Percentiles rank a stretch among this genome's conserved stretches.
Conservation (phyloP, 176 grass and related monocot species). For the Ensete glaucum region DNA sequence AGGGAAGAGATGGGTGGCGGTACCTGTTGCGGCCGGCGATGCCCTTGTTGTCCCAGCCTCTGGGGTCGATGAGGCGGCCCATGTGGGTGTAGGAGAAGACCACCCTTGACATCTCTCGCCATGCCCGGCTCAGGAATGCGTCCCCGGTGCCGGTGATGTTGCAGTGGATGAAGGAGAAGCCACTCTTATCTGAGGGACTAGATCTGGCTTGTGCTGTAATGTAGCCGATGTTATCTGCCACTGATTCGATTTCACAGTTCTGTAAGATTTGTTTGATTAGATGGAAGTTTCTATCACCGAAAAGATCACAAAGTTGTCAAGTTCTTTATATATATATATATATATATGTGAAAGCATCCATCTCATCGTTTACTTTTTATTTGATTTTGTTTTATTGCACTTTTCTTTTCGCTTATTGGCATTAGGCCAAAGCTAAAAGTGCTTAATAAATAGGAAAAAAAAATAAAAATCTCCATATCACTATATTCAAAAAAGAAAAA, state of each 20-base stretch:
- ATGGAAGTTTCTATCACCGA: not conserved
- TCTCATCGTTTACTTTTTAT: too few species aligned
- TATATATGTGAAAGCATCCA: too few species aligned
- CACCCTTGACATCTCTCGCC: not conserved
- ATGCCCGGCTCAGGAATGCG: constrained; percentile 2
- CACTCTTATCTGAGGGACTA: not conserved
- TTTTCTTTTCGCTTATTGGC: too few species aligned
- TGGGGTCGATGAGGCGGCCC: not conserved
- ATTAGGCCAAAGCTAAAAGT: too few species aligned
- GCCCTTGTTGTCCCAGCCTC: constrained; percentile 10
- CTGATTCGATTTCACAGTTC: constrained; percentile 11
- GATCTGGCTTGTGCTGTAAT: constrained; percentile 16
- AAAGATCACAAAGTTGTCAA: not conserved
- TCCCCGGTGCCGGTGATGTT: constrained; percentile 9
- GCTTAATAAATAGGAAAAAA: too few species aligned
- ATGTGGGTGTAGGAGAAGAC: constrained; percentile 15
- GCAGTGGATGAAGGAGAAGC: constrained; percentile 20
- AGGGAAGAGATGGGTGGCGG: too few species aligned
- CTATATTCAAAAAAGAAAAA: too few species aligned
- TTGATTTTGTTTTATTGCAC: too few species aligned
- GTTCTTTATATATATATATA: not conserved
- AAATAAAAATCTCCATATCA: too few species aligned
- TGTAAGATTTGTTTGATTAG: not conserved
- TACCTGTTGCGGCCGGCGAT: not conserved
- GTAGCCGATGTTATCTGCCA: not conserved